phyloP scores from a whole-genome alignment of 2,329 filamentous ascomycete genomes.

The Rhinocladiella similis region DNA sequence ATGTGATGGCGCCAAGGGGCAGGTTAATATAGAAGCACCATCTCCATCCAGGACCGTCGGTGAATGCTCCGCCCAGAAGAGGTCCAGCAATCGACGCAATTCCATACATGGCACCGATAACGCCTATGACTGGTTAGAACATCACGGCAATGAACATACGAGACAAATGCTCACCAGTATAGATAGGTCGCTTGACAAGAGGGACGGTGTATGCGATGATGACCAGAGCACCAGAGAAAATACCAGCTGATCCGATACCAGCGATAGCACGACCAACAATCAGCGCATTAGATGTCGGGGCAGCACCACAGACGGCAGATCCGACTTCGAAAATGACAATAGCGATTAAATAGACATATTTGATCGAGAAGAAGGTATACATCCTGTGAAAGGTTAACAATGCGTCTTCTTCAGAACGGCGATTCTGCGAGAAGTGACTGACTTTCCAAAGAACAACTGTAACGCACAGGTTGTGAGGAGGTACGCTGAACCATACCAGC shows the following conservation, averaged over 20 bases:
- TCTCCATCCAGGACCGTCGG: constrained; percentile 39
- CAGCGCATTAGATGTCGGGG: constrained; percentile 33
- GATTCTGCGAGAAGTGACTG: constrained; percentile 1
- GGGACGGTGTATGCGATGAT: constrained; percentile 47
- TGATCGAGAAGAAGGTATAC: constrained; percentile 49
- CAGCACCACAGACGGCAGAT: constrained; percentile 43
- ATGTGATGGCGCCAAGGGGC: constrained; percentile 41
- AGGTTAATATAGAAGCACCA: constrained; percentile 47
- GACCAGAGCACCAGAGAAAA: constrained; percentile 33
- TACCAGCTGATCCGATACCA: constrained; percentile 34
- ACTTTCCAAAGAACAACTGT: constrained; percentile 31
- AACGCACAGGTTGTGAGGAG: constrained; percentile 30
- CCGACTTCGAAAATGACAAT: constrained; percentile 48
- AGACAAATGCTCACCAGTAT: constrained; percentile 43
- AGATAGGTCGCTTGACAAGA: constrained; percentile 54
- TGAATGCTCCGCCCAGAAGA: constrained; percentile 41
- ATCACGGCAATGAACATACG: no score
- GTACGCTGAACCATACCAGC: constrained; percentile 31
- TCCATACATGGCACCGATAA: constrained; percentile 47
- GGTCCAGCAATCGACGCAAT: constrained; percentile 44
- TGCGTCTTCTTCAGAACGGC: no score
- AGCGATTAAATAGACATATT: constrained; percentile 41
- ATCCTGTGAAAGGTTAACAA: constrained; percentile 33
- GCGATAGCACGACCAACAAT: constrained; percentile 38
- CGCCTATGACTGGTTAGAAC: neutral